phyloP scores from a whole-genome alignment of 78 protist genomes.

The slime mould (Dictyostelium discoideum) region DNA sequence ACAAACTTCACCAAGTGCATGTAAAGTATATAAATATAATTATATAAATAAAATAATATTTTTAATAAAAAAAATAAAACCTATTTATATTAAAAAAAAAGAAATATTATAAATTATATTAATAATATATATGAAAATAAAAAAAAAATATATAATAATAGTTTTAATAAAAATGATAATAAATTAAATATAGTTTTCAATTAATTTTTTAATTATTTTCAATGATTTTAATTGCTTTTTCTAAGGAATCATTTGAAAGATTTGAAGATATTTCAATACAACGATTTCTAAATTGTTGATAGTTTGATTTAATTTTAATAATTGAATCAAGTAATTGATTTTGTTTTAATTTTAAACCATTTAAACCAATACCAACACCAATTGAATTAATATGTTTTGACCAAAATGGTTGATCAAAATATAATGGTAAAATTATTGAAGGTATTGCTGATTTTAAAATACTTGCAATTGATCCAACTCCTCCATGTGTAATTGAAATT shows the following conservation, averaged over 20 bases:
- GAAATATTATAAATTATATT: no score
- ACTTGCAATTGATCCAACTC: slow-evolving; percentile 14
- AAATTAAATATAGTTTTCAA: background rate
- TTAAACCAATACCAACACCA: background rate
- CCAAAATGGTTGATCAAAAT: background rate
- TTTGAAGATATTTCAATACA: background rate
- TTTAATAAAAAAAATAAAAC: no score
- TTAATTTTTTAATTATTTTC: background rate
- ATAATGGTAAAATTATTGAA: background rate
- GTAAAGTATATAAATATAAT: no score
- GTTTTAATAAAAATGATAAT: background rate
- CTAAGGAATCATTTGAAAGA: background rate
- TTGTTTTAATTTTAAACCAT: background rate
- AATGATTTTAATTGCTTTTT: background rate
- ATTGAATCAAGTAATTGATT: background rate
- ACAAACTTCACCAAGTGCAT: no score
- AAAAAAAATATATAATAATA: no score
- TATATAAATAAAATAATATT: no score
- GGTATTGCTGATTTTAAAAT: background rate
- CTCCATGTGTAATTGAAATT: slow-evolving; percentile 12
- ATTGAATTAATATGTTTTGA: background rate
- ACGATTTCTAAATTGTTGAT: background rate
- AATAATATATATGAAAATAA: no score
- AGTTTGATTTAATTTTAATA: background rate
- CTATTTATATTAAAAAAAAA: no score